A percentile compares a stretch with the other conserved stretches of the same genome.
These are phyloP conservation scores for Hypoxylon sp. DNA, from an alignment of 2,329 filamentous ascomycete species.

Conservation along the genomic window DNA sequence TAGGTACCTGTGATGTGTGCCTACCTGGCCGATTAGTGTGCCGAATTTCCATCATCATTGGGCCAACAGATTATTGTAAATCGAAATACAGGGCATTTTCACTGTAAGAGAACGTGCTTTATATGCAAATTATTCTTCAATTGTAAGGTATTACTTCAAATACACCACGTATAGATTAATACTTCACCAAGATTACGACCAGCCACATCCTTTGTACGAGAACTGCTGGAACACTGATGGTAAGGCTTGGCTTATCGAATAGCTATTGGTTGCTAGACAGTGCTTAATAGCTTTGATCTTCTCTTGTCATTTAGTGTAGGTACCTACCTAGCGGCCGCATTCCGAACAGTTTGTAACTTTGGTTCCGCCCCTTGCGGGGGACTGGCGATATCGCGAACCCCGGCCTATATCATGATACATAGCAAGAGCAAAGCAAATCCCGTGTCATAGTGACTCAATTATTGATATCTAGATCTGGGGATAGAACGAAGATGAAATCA, in stretches of 20 bases:
- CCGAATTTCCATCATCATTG: neutral
- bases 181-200: slow-evolving; percentile 19
- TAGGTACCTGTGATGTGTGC: slow-evolving; percentile 4
- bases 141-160: slow-evolving; percentile 9
- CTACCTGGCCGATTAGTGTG: neutral
- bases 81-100: too few species aligned
- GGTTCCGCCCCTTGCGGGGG: slow-evolving; percentile 35
- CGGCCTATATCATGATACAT: slow-evolving; percentile 23
- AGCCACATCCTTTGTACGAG: neutral
- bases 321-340: slow-evolving; percentile 12
- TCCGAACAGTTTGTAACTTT: slow-evolving; percentile 28
- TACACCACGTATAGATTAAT: slow-evolving; percentile 15
- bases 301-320: too few species aligned
- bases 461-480: slow-evolving; percentile 24
- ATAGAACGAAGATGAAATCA: too few species aligned
- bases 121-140: too few species aligned
- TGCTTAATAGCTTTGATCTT: slow-evolving; percentile 11
- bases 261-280: slow-evolving; percentile 6
- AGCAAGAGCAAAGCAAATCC: slow-evolving; percentile 14
- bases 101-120: too few species aligned
- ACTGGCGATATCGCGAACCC: slow-evolving; percentile 25
- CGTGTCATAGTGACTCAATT: slow-evolving; percentile 23
- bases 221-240: slow-evolving; percentile 5
- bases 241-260: slow-evolving; percentile 9
- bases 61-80: too few species aligned